These are phyloP conservation scores for Dioscorea zingiberensis DNA, from an alignment of 106 monocot species.

Conservation along the genomic window DNA sequence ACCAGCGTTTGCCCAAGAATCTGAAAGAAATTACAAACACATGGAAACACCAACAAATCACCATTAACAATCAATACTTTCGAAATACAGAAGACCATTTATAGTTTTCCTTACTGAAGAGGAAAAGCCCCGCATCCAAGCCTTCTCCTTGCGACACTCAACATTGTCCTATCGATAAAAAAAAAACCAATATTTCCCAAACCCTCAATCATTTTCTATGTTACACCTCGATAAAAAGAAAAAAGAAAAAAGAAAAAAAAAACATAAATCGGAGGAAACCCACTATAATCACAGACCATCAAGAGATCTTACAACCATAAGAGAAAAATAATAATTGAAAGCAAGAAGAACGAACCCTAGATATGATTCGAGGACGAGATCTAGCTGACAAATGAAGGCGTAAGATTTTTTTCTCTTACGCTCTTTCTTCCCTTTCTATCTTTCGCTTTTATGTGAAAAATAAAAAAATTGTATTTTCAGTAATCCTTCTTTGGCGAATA, in stretches of 20 bases:
- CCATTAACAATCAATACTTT: not conserved
- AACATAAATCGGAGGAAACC: not conserved
- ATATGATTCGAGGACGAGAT: not conserved
- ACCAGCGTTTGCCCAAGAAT: conserved; percentile 25
- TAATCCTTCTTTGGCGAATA: too few relatives aligned
- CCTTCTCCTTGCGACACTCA: conserved; percentile 34
- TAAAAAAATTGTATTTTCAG: too few relatives aligned
- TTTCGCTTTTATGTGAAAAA: too few relatives aligned
- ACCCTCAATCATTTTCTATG: not conserved
- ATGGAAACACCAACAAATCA: not conserved
- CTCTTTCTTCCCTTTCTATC: too few relatives aligned
- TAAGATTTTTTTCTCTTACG: too few relatives aligned
- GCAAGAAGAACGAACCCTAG: not conserved
- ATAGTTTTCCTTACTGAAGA: conserved; percentile 1
- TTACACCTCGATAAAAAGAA: not conserved
- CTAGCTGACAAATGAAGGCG: too few relatives aligned
- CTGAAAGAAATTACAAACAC: conserved; percentile 20
- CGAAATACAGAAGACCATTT: not conserved
- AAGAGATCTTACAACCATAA: not conserved
- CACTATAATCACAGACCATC: not conserved
- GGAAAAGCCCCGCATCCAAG: conserved; percentile 17
- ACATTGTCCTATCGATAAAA: conserved; percentile 29
- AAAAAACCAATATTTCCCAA: not conserved
- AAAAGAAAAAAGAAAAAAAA: not conserved
- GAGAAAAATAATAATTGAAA: not conserved